Conservation (phyloP, 2,329 filamentous ascomycete genomes). For the Xylaria sp. region DNA sequence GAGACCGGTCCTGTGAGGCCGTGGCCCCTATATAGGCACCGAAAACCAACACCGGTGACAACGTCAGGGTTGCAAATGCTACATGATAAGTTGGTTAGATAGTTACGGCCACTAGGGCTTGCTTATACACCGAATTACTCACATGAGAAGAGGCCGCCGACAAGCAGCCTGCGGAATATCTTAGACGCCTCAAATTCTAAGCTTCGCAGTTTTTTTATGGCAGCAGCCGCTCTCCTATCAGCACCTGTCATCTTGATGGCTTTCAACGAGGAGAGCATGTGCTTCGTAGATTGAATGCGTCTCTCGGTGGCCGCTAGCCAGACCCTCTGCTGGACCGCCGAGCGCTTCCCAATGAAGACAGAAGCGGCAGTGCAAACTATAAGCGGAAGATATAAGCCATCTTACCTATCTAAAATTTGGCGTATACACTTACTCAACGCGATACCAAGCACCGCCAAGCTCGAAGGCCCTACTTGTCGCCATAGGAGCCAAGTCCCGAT, state of each 20-base stretch:
- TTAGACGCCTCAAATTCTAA: constrained; percentile 30
- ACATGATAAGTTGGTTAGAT: neutral
- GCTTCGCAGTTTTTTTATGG: constrained; percentile 25
- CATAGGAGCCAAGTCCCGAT: constrained; percentile 36
- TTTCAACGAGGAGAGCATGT: constrained; percentile 40
- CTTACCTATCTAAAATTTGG: neutral
- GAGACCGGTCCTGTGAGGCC: constrained; percentile 21
- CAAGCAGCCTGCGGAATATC: constrained; percentile 22
- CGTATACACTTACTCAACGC: constrained; percentile 23
- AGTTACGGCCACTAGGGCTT: neutral
- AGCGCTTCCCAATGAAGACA: constrained; percentile 18
- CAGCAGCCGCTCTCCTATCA: constrained; percentile 11
- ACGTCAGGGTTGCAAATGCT: constrained; percentile 35
- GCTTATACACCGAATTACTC: neutral
- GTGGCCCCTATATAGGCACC: constrained; percentile 35
- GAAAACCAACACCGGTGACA: constrained; percentile 36
- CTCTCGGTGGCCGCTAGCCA: constrained; percentile 36
- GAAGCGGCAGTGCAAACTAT: constrained; percentile 27
- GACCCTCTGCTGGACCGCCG: constrained; percentile 30
- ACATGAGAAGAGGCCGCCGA: constrained; percentile 28
- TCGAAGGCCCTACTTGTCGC: constrained; percentile 36
- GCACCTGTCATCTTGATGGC: constrained; percentile 38
- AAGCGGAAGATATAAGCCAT: neutral
- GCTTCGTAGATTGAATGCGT: constrained; percentile 34
- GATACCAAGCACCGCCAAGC: constrained; percentile 33